Evolutionary conservation across 2,329 filamentous ascomycete genomes (phyloP), one percentile per base, ranked within the genome.

Genomic region (Alternaria dauci): DNA sequence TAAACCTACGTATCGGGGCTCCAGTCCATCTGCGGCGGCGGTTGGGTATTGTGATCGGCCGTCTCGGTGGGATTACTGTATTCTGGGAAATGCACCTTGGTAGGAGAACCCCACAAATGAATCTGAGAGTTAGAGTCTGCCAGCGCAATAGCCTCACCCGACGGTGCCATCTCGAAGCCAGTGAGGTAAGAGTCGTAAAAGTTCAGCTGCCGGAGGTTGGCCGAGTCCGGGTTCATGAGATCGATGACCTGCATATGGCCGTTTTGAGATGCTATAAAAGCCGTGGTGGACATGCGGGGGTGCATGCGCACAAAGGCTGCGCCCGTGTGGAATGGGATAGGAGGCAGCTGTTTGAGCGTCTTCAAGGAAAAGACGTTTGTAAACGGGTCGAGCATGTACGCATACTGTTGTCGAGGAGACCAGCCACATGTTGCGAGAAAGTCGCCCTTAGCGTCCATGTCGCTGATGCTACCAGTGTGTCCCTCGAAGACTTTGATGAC

Each of bases 251-350:
- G 94, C 77, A 99, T 91, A 78, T 97, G 93, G 1, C 96, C 95
- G 43, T 88, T 91, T 72, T 96, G 93, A 3, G 94, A 97, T 28
- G 94, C 89, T 51, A 99, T 92, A 62, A 99, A 94, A 71, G 92
- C 94, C 0, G 96, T 98, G 0, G 95, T 97, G 20, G 93, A 90
- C 87, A 99, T 91, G 71, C 93, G 90, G 1, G 96, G 95, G 77
- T 99, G 95, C 91, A 99, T 95, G 59, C 95, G 89, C 42, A 97
- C 94, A 81, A 93, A 96, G 36, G 95, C 94, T 38, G 94, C 95
- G 9, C 95, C 93, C 2, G 93, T 91, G 58, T 95, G 94, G 61
- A 90, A 99, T 0, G 95, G 92, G 42, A 99, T 94, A 0, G 95
- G 95, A 5, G 93, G 91, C 75, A 97, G 87, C 23, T 93, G 93